phyloP scores from a whole-genome alignment of 2,329 filamentous ascomycete genomes.

The Trichoderma sp. region DNA sequence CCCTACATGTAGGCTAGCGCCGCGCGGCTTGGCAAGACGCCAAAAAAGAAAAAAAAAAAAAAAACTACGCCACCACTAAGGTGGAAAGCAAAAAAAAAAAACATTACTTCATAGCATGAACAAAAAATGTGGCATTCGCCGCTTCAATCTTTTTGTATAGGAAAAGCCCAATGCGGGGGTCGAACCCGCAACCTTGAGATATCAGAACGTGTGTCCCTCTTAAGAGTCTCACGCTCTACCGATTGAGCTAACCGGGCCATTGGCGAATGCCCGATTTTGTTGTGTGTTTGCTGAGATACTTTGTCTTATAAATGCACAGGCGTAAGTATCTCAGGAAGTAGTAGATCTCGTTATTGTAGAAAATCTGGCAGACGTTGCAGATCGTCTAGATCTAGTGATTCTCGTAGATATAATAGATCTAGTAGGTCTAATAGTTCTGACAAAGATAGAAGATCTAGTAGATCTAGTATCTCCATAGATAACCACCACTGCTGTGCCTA shows the following conservation, averaged over 20 bases:
- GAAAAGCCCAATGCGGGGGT: constrained; percentile 50
- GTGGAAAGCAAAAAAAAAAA: neutral
- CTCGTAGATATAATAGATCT: too few relatives aligned
- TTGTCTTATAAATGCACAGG: too few relatives aligned
- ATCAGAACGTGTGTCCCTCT: constrained; percentile 27
- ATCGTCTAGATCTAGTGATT: too few relatives aligned
- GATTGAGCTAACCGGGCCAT: constrained; percentile 47
- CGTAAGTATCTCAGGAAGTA: too few relatives aligned
- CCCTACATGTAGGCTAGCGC: too few relatives aligned
- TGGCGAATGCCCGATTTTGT: neutral
- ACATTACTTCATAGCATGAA: neutral
- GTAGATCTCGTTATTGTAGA: too few relatives aligned
- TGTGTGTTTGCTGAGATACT: accelerated
- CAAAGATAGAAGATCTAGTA: too few relatives aligned
- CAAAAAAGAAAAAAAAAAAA: neutral
- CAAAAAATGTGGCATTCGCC: neutral
- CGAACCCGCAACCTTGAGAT: constrained; percentile 63
- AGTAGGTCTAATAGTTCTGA: too few relatives aligned
- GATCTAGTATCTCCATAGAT: too few relatives aligned
- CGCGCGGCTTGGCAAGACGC: neutral
- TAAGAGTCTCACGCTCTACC: constrained; percentile 73
- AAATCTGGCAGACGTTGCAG: too few relatives aligned
- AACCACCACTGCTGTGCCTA: too few relatives aligned
- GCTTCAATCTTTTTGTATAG: constrained; percentile 35
- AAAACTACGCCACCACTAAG: neutral